These are phyloP conservation scores for Salix viminalis DNA, from an alignment of 345 rosid genomes.

Conservation along the genomic window DNA sequence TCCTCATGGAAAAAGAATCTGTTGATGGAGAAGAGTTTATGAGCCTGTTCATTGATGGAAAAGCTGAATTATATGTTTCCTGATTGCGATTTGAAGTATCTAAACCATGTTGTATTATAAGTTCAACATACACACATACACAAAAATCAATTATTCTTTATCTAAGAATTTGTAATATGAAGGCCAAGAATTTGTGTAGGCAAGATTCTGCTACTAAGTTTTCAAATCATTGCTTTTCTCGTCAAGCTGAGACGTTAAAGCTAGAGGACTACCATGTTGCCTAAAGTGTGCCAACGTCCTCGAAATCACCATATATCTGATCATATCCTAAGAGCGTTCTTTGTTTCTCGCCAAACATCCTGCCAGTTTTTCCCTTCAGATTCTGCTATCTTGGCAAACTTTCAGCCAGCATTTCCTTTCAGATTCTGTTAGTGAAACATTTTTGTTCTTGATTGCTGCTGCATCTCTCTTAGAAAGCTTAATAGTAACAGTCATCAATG, in stretches of 20 bases:
- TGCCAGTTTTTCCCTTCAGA: too few relatives aligned
- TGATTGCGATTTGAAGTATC: conserved; percentile 23
- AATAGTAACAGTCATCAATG: too few relatives aligned
- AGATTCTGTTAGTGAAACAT: too few relatives aligned
- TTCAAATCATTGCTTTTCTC: background rate
- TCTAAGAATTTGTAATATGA: background rate
- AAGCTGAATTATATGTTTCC: conserved; percentile 77
- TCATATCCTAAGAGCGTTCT: too few relatives aligned
- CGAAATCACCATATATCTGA: too few relatives aligned
- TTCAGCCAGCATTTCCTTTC: too few relatives aligned
- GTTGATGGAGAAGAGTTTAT: conserved; percentile 98
- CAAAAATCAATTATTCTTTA: background rate
- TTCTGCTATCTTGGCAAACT: too few relatives aligned
- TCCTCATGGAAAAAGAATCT: conserved; percentile 85
- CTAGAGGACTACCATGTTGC: background rate
- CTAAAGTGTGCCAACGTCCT: background rate
- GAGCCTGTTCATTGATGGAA: conserved; percentile 97
- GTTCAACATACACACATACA: background rate
- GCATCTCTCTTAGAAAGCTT: too few relatives aligned
- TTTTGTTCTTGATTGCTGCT: too few relatives aligned
- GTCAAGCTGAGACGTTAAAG: background rate
- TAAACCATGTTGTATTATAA: conserved; percentile 21
- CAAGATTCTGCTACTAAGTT: background rate
- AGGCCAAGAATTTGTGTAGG: background rate
- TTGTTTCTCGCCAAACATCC: too few relatives aligned